A percentile compares a stretch with the other conserved stretches of the same genome.
These are phyloP conservation scores for Conticribra guillardii DNA, from an alignment of 108 stramenopile genomes.

Conservation along the genomic window DNA sequence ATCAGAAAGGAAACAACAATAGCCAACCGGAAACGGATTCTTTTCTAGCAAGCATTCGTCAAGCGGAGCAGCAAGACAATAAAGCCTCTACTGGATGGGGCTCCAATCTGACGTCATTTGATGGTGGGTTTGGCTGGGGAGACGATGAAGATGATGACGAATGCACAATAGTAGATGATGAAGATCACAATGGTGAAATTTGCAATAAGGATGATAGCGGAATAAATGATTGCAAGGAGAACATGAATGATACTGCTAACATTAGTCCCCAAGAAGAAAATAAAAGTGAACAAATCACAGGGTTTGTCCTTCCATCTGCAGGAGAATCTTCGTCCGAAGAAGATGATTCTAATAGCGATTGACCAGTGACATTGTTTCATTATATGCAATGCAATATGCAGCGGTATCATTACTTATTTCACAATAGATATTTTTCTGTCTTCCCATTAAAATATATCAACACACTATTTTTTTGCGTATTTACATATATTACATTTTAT, in stretches of 20 bases:
- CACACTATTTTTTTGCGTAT: no score
- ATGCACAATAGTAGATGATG: not conserved
- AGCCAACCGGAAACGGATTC: no score
- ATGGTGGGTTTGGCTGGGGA: constrained; percentile 1
- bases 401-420: no score
- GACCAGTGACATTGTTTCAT: no score
- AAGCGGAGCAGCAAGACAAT: constrained; percentile 13
- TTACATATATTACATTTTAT: no score
- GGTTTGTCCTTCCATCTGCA: constrained; percentile 32
- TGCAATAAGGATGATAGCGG: not conserved
- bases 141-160: not conserved
- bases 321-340: constrained; percentile 30
- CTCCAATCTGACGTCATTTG: not conserved
- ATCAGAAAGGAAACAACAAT: no score
- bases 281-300: constrained; percentile 4
- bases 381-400: no score
- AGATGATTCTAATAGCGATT: constrained; percentile 7
- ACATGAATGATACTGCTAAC: no score
- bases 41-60: constrained; percentile 10
- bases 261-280: no score
- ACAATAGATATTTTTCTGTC: no score
- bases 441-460: no score
- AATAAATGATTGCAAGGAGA: not conserved
- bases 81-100: not conserved
- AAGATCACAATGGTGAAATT: not conserved